Evolutionary conservation across 176 grass and related monocot species (phyloP), one percentile per base, ranked within the genome.

Genomic region (Poa pratensis): DNA sequence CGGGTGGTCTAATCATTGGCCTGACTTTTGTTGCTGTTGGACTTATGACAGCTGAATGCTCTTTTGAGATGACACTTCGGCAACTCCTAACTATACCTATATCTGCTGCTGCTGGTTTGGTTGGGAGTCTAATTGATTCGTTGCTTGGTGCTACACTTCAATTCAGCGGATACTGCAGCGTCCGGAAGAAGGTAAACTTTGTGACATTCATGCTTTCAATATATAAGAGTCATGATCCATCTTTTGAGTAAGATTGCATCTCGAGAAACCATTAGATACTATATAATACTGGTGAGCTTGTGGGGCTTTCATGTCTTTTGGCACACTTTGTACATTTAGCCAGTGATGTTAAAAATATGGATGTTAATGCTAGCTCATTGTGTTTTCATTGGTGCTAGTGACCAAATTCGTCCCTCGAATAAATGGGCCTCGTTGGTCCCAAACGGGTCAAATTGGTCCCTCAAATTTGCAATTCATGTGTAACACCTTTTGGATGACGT

Each of bases 111-210:
- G 89, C 87, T 68, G 95, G 95, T 79, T 86, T 98, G 85, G 39
- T 83, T 28, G 95, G 95, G 14, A 98, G 95, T 93, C 66, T 98
- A 55, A 95, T 95, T 76, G 95, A 98, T 92, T 98, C 95, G n/a
- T 80, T 98, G 22, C 61, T 98, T 37, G 95, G 95, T 79, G 95
- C 95, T 27, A 98, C 95, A 32, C 89, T 98, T 80, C 89, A 98
- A 75, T 98, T 92, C 60, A 98, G 93, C 78, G 95, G 93, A 66
- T 95, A 95, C 79, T 98, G 95, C 79, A 95, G 75, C 30, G 78
- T 98, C 50, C 85, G 87, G 27, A 98, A 98, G 80, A 98, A 98
- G 92, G 95, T 94, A 93, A 61, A 69, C 34, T 53, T 76, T 83
- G 11, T 84, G 75, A 76, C 39, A 75, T 50, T 81, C 22, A 5